A percentile compares a stretch with the other conserved stretches of the same genome.
Evolutionary conservation across 1,284 basidiomycete genomes (phyloP).

Genomic region (Mycena sp.): DNA sequence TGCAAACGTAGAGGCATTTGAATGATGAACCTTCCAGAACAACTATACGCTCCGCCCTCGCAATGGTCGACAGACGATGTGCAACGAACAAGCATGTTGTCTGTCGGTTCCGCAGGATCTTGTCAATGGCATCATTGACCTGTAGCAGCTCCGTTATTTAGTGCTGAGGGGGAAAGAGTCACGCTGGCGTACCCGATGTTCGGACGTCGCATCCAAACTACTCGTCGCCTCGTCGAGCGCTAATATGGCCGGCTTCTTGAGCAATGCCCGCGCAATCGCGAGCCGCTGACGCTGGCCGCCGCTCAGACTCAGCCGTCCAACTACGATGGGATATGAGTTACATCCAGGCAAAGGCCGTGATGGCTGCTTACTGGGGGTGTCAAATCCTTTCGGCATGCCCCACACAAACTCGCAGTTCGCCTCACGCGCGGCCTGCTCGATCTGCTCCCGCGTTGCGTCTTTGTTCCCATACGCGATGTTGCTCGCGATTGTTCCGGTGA

Average conservation of each 20-base stretch:
- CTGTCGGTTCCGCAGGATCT: slow-evolving; percentile 78
- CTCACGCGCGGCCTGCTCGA: slow-evolving; percentile 87
- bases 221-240: slow-evolving; percentile 87
- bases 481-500: slow-evolving; percentile 90
- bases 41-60: slow-evolving; percentile 84
- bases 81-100: slow-evolving; percentile 93
- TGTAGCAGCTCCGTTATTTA: slow-evolving; percentile 40
- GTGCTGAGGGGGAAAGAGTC: not conserved
- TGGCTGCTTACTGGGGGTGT: slow-evolving; percentile 48
- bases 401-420: slow-evolving; percentile 98
- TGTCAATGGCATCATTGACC: slow-evolving; percentile 93
- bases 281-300: slow-evolving; percentile 81
- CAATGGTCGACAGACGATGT: slow-evolving; percentile 87
- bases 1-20: not conserved
- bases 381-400: slow-evolving; percentile 82
- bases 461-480: slow-evolving; percentile 93
- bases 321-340: slow-evolving; percentile 46
- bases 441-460: slow-evolving; percentile 79
- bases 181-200: slow-evolving; percentile 66
- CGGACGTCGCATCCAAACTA: slow-evolving; percentile 90
- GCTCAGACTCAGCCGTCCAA: slow-evolving; percentile 77
- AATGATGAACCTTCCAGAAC: slow-evolving; percentile 76
- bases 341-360: slow-evolving; percentile 3
- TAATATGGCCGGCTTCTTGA: slow-evolving; percentile 86
- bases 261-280: slow-evolving; percentile 82